phyloP scores from a whole-genome alignment of 108 stramenopile genomes.

The Mediolabrus comicus region DNA sequence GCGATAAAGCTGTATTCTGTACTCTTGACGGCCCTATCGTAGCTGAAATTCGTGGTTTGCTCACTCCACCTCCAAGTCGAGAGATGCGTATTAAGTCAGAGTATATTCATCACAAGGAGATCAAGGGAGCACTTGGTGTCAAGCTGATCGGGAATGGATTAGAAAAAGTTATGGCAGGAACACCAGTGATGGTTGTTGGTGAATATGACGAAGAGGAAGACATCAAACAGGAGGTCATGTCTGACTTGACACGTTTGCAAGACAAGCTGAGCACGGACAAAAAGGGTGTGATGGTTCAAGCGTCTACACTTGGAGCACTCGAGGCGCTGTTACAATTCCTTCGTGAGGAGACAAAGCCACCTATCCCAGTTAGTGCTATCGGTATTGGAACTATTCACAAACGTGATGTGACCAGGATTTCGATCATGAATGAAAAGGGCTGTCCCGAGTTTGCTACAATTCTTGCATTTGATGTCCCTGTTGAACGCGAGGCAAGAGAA shows the following conservation, averaged over 20 bases:
- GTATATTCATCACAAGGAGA: slow-evolving; percentile 95
- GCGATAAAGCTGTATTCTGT: slow-evolving; percentile 97
- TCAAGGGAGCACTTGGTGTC: slow-evolving; percentile 97
- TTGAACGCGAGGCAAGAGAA: slow-evolving; percentile 91
- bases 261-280: slow-evolving; percentile 91
- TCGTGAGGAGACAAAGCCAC: slow-evolving; percentile 95
- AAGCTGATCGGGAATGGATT: slow-evolving; percentile 95
- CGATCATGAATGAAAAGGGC: slow-evolving; percentile 98
- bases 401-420: slow-evolving; percentile 96
- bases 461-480: slow-evolving; percentile 96
- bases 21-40: slow-evolving; percentile 98
- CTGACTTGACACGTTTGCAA: slow-evolving; percentile 84
- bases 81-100: slow-evolving; percentile 98
- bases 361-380: slow-evolving; percentile 95
- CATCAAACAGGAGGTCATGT: slow-evolving; percentile 97
- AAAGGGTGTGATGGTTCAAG: slow-evolving; percentile 97
- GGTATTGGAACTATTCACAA: slow-evolving; percentile 98
- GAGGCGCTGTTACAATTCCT: slow-evolving; percentile 99
- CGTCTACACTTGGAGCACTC: slow-evolving; percentile 97
- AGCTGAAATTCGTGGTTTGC: slow-evolving; percentile 93
- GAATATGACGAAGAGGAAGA: slow-evolving; percentile 97
- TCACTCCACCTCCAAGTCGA: slow-evolving; percentile 96
- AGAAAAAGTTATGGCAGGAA: slow-evolving; percentile 98
- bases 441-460: slow-evolving; percentile 95
- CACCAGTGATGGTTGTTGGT: slow-evolving; percentile 93